These are phyloP conservation scores for Westerdykella ornata DNA, from an alignment of 2,329 filamentous ascomycete genomes.

Conservation along the genomic window DNA sequence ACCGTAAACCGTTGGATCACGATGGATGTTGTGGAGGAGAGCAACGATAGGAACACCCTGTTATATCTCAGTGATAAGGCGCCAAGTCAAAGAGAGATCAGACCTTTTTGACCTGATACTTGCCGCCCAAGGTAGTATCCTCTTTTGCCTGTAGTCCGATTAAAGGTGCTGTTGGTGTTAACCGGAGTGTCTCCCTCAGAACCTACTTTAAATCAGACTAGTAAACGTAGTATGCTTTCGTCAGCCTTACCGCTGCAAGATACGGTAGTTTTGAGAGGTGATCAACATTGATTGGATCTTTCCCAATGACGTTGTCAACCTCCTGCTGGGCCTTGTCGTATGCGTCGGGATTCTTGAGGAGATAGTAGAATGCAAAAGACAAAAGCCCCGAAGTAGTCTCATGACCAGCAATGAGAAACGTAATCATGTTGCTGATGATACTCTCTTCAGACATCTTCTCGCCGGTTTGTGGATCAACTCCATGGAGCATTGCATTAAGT, in stretches of 20 bases:
- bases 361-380: constrained; percentile 45
- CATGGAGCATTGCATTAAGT: constrained; percentile 54
- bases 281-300: constrained; percentile 40
- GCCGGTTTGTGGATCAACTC: constrained; percentile 56
- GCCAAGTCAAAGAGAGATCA: background rate
- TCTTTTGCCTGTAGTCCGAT: constrained; percentile 38
- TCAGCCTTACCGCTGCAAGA: constrained; percentile 39
- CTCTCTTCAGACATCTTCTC: constrained; percentile 52
- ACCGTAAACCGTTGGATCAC: constrained; percentile 40
- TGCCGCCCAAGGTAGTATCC: constrained; percentile 31
- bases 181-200: constrained; percentile 50
- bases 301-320: constrained; percentile 48
- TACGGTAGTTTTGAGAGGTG: constrained; percentile 50
- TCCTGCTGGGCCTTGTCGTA: constrained; percentile 49
- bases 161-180: constrained; percentile 49
- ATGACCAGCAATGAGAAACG: constrained; percentile 55
- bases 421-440: constrained; percentile 62
- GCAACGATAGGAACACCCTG: constrained; percentile 28
- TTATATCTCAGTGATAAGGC: background rate
- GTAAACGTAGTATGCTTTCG: background rate
- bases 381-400: constrained; percentile 36
- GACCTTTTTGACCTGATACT: constrained; percentile 31
- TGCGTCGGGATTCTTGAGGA: constrained; percentile 47
- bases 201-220: constrained; percentile 17
- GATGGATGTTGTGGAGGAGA: constrained; percentile 35